Evolutionary conservation across 140 eudicot genomes (phyloP).

Genomic region (Anethum foeniculum): DNA sequence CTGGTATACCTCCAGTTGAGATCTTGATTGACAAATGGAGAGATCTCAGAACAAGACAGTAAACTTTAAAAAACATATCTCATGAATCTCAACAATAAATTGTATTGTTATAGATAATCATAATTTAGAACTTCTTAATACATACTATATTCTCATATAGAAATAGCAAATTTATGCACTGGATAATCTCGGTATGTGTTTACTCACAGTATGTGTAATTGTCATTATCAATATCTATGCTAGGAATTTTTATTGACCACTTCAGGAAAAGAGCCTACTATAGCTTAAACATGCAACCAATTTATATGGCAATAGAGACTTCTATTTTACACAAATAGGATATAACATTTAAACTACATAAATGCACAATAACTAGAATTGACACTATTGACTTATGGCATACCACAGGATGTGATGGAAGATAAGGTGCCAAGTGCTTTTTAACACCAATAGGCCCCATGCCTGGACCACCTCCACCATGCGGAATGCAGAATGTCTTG

Average conservation of each 20-base stretch:
- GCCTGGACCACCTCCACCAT: conserved; percentile 99
- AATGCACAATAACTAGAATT: background rate
- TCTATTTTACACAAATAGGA: background rate
- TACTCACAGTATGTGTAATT: background rate
- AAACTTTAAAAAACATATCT: background rate
- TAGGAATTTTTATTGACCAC: background rate
- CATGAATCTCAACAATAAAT: background rate
- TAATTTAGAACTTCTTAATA: background rate
- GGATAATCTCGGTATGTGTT: background rate
- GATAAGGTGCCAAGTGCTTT: conserved; percentile 87
- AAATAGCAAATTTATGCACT: background rate
- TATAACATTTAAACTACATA: background rate
- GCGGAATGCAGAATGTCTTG: conserved; percentile 97
- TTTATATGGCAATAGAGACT: background rate
- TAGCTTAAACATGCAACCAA: background rate
- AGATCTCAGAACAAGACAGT: conserved; percentile 15
- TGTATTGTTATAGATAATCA: background rate
- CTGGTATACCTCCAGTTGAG: conserved; percentile 86
- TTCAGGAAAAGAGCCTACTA: background rate
- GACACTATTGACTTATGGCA: conserved; percentile 10
- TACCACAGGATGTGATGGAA: conserved; percentile 99
- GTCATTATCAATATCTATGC: background rate
- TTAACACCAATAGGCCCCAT: conserved; percentile 99
- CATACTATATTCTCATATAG: background rate
- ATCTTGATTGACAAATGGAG: conserved; percentile 32